Evolutionary conservation across 2,329 filamentous ascomycete genomes (phyloP), one percentile per base, ranked within the genome.

Genomic region (Xylaria polymorpha): DNA sequence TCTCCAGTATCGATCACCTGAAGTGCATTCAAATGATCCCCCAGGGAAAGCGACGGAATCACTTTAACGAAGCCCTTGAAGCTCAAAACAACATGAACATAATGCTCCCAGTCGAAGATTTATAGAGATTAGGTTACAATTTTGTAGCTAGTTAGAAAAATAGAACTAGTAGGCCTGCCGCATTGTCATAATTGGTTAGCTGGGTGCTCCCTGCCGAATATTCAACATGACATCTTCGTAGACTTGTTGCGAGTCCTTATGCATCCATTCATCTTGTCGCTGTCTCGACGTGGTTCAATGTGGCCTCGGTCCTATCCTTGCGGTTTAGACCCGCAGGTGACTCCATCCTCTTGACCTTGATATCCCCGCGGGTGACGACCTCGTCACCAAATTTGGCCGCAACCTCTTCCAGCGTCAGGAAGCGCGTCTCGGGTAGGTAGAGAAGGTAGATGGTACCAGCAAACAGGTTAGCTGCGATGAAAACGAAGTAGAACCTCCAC

Each of bases 381-480:
- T 73, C 75, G 39, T 81, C 80, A 0, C 79, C 78, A 67, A 81
- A 80, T 9, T 74, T 71, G 7, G 73, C 77, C 0, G 75, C 79
- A 20, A 80, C 75, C 64, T 80, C 76, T 57, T 81, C 77, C 1
- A 81, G 73, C 0, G 75, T 76, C 32, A 79, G 67, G 64, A 76
- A 74, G 12, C 77, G 76, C 0, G 79, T 81, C 71, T 81, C 78
- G 4, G 79, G 78, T 0, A 81, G 72, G 68, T 75, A 81, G 63
- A 80, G 73, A n/a, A 67, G 74, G 65, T 79, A 81, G 8, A 80
- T 69, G 0, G 74, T 70, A 4, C 68, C 76, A 1, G 78, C 75
- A 32, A 78, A 73, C 0, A 80, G 14, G 55, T 78, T 79, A 39
- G 71, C 74, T 0, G 72, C 77, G 20, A 80, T 79, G 46, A 80